Evolutionary conservation across 371 early-diverging fungal genomes (phyloP).

Genomic region (Mucor sp.): DNA sequence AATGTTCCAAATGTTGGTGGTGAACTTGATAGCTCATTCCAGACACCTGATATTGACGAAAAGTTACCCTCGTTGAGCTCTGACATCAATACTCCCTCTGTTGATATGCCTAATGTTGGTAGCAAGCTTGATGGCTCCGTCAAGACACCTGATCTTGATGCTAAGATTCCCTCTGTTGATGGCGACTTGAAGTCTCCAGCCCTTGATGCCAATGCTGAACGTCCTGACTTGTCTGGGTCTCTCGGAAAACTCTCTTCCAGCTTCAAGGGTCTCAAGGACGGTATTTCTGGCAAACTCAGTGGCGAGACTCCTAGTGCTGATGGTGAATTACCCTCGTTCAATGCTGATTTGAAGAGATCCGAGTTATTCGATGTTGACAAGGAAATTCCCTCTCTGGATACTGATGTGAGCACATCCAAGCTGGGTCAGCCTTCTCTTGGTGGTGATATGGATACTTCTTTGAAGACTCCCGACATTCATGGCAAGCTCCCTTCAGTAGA

Average conservation of each 20-base stretch:
- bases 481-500: too few species aligned
- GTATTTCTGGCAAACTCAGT: background rate
- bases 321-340: background rate
- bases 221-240: background rate
- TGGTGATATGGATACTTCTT: background rate
- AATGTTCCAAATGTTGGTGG: background rate
- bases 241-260: background rate
- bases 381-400: background rate
- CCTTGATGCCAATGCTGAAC: background rate
- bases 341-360: background rate
- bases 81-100: too few species aligned
- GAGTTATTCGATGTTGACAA: background rate
- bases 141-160: too few species aligned
- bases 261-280: background rate
- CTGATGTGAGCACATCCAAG: background rate
- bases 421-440: background rate
- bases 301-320: background rate
- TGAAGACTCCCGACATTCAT: background rate
- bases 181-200: background rate
- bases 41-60: background rate
- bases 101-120: background rate
- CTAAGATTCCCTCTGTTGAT: background rate
- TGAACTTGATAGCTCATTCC: too few species aligned
- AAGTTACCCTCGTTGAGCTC: background rate
- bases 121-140: background rate